These are phyloP conservation scores for Rhazya stricta DNA, from an alignment of 257 asterid species.

Conservation along the genomic window DNA sequence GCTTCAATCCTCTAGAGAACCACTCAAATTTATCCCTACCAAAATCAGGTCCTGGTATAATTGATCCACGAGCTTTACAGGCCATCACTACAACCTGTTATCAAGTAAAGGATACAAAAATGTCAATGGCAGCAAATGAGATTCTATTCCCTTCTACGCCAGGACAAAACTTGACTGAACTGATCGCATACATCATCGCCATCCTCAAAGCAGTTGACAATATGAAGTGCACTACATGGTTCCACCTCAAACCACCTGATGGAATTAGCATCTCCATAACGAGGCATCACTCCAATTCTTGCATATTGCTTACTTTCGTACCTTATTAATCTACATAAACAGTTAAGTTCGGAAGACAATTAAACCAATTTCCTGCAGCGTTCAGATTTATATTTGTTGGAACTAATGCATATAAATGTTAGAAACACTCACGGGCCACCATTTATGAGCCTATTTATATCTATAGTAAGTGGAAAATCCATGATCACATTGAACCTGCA, in stretches of 20 bases:
- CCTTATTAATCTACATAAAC: slow-evolving; percentile 39
- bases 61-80: slow-evolving; percentile 47
- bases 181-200: slow-evolving; percentile 43
- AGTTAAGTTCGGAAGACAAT: not conserved
- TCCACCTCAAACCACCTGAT: slow-evolving; percentile 63
- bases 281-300: slow-evolving; percentile 77
- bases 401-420: not conserved
- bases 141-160: not conserved
- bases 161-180: not conserved
- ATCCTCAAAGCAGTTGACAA: slow-evolving; percentile 63
- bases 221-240: slow-evolving; percentile 52
- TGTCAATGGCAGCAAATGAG: not conserved
- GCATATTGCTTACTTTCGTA: slow-evolving; percentile 45
- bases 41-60: slow-evolving; percentile 64
- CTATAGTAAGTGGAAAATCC: slow-evolving; percentile 58
- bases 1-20: slow-evolving; percentile 47
- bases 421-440: slow-evolving; percentile 62
- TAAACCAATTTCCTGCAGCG: not conserved
- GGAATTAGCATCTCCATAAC: slow-evolving; percentile 63
- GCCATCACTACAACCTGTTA: slow-evolving; percentile 49
- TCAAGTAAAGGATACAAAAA: not conserved
- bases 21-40: slow-evolving; percentile 48
- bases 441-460: slow-evolving; percentile 39
- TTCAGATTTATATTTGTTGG: not conserved
- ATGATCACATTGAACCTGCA: slow-evolving; percentile 55